Evolutionary conservation across 176 grass and related monocot species (phyloP).

Genomic region (Coix lacrymajobi): DNA sequence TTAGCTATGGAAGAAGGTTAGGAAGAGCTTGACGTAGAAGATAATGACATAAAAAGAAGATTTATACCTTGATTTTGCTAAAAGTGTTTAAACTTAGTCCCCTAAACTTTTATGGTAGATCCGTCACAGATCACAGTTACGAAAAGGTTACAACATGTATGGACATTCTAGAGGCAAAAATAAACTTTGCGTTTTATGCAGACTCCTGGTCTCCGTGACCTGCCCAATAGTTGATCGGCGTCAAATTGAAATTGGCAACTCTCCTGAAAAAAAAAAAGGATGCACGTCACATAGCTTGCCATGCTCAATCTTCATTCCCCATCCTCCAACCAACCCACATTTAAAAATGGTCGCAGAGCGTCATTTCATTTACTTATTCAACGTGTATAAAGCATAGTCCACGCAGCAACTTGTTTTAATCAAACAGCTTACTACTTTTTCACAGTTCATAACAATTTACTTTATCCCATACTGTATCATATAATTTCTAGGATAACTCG

Average conservation of each 20-base stretch:
- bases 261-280: too few relatives aligned
- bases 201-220: neutral
- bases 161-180: neutral
- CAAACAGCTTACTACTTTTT: neutral
- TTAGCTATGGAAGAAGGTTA: too few relatives aligned
- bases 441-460: neutral
- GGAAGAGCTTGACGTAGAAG: too few relatives aligned
- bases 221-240: neutral
- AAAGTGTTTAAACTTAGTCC: too few relatives aligned
- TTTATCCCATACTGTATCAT: neutral
- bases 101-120: too few relatives aligned
- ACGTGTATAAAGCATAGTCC: neutral
- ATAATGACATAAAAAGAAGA: too few relatives aligned
- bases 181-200: neutral
- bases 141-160: neutral
- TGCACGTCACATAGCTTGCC: slow-evolving; percentile 6
- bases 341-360: neutral
- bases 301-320: slow-evolving; percentile 13
- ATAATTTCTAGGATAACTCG: neutral
- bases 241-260: neutral
- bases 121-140: neutral
- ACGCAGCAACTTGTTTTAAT: neutral
- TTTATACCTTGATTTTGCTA: too few relatives aligned
- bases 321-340: slow-evolving; percentile 24
- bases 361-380: slow-evolving; percentile 3